phyloP scores from a whole-genome alignment of 2,329 filamentous ascomycete genomes.

The Aspergillaceae sp. region DNA sequence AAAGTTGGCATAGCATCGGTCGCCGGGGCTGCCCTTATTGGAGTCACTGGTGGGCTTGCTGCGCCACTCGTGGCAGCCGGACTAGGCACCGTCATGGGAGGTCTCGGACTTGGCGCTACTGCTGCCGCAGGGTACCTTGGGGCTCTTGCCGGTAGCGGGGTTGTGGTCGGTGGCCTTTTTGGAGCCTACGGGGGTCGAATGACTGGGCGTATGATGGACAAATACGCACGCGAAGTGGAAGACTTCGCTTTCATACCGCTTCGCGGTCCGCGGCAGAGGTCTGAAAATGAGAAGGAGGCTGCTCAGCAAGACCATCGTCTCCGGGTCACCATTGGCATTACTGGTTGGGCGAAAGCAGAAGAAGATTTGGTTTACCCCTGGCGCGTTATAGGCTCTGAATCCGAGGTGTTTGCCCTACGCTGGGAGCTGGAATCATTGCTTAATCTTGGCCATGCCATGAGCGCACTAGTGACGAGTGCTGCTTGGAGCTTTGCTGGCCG shows the following conservation, averaged over 20 bases:
- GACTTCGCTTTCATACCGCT: slow-evolving; percentile 83
- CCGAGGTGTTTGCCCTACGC: slow-evolving; percentile 72
- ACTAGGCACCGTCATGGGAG: slow-evolving; percentile 69
- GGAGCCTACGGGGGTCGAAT: slow-evolving; percentile 84
- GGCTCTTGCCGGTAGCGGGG: slow-evolving; percentile 66
- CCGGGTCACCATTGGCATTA: slow-evolving; percentile 72
- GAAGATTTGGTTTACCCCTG: slow-evolving; percentile 70
- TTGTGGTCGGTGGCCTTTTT: slow-evolving; percentile 76
- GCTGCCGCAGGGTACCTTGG: slow-evolving; percentile 73
- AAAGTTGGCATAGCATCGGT: slow-evolving; percentile 83
- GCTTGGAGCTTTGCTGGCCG: slow-evolving; percentile 68
- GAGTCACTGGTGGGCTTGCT: slow-evolving; percentile 69
- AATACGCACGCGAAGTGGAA: slow-evolving; percentile 76
- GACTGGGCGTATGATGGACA: slow-evolving; percentile 76
- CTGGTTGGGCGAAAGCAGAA: slow-evolving; percentile 68
- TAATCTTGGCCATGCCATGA: slow-evolving; percentile 69
- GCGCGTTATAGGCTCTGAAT: slow-evolving; percentile 62
- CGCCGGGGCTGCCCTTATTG: slow-evolving; percentile 79
- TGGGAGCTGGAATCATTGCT: slow-evolving; percentile 74
- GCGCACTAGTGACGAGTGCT: slow-evolving; percentile 65
- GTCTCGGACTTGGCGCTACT: slow-evolving; percentile 63
- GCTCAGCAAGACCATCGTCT: slow-evolving; percentile 54
- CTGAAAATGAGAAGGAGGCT: slow-evolving; percentile 35
- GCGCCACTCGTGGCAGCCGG: slow-evolving; percentile 69
- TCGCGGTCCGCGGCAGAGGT: slow-evolving; percentile 43